Percentiles rank a stretch among this genome's conserved stretches.
Evolutionary conservation across 2,329 filamentous ascomycete species (phyloP).

Genomic region (Penicillium sp.): DNA sequence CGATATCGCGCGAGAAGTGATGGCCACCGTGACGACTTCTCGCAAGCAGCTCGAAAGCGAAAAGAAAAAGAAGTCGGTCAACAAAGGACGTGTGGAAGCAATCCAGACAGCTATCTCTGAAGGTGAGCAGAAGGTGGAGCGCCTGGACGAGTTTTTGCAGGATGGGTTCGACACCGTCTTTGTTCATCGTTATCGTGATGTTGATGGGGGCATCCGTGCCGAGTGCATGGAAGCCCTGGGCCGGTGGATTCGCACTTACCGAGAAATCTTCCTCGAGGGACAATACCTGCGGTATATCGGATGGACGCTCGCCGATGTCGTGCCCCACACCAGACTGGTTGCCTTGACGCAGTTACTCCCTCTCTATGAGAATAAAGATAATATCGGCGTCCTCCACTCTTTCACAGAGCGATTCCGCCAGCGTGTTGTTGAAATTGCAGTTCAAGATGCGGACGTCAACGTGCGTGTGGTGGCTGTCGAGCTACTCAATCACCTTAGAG

Average conservation of each 20-base stretch:
- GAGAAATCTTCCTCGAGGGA: slow-evolving; percentile 86
- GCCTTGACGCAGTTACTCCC: slow-evolving; percentile 78
- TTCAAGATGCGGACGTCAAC: slow-evolving; percentile 73
- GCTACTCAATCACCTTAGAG: slow-evolving; percentile 76
- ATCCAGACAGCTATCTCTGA: slow-evolving; percentile 71
- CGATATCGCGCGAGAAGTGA: slow-evolving; percentile 67
- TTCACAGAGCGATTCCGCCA: slow-evolving; percentile 91
- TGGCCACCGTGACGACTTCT: slow-evolving; percentile 69
- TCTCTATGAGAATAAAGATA: slow-evolving; percentile 77
- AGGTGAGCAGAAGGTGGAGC: slow-evolving; percentile 66
- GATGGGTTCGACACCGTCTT: slow-evolving; percentile 92
- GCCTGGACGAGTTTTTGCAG: slow-evolving; percentile 69
- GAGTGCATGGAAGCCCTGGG: slow-evolving; percentile 87
- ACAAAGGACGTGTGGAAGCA: slow-evolving; percentile 73
- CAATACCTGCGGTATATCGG: slow-evolving; percentile 89
- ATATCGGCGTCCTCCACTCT: slow-evolving; percentile 72
- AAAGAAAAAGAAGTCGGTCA: slow-evolving; percentile 67
- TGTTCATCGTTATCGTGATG: slow-evolving; percentile 90
- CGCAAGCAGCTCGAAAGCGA: slow-evolving; percentile 78
- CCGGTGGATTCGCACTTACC: slow-evolving; percentile 81
- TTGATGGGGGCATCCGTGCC: slow-evolving; percentile 82
- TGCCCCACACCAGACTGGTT: slow-evolving; percentile 73
- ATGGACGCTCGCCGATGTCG: slow-evolving; percentile 87
- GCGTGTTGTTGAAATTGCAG: slow-evolving; percentile 89
- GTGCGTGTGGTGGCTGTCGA: slow-evolving; percentile 80